Percentiles rank a stretch among this genome's conserved stretches.
Conservation (phyloP, 2,329 filamentous ascomycete genomes). For the Herpotrichia juniperi region DNA sequence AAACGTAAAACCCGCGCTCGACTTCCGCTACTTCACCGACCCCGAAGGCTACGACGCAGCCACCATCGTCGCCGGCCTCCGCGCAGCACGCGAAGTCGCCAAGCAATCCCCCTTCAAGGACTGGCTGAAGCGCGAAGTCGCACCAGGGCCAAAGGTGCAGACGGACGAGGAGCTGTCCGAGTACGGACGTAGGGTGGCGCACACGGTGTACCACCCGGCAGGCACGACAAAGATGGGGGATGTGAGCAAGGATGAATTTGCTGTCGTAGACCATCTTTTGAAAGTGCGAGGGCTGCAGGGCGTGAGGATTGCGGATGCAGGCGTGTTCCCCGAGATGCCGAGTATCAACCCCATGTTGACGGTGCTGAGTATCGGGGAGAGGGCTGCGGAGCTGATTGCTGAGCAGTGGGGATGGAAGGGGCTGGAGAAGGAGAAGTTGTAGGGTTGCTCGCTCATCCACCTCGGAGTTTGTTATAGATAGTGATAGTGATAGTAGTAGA, state of each 20-base stretch:
- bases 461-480: too few species aligned
- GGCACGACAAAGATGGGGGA: slow-evolving; percentile 93
- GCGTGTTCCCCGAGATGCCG: slow-evolving; percentile 86
- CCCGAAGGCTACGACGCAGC: slow-evolving; percentile 82
- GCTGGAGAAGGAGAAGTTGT: slow-evolving; percentile 60
- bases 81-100: slow-evolving; percentile 21
- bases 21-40: slow-evolving; percentile 91
- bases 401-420: slow-evolving; percentile 72
- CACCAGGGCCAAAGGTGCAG: slow-evolving; percentile 74
- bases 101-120: slow-evolving; percentile 74
- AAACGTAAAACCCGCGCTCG: slow-evolving; percentile 77
- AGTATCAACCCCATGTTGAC: slow-evolving; percentile 92
- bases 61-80: slow-evolving; percentile 32
- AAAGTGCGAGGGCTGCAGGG: slow-evolving; percentile 74
- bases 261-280: slow-evolving; percentile 79
- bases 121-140: slow-evolving; percentile 84
- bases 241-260: slow-evolving; percentile 68
- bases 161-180: slow-evolving; percentile 81
- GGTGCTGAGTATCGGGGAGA: slow-evolving; percentile 81
- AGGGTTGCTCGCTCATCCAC: too few species aligned
- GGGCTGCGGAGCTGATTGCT: slow-evolving; percentile 82
- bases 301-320: slow-evolving; percentile 82
- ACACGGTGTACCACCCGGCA: slow-evolving; percentile 89
- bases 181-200: slow-evolving; percentile 80
- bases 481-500: too few species aligned